Conservation (phyloP, 139 green algal species). For the Chlorella vulgaris region DNA sequence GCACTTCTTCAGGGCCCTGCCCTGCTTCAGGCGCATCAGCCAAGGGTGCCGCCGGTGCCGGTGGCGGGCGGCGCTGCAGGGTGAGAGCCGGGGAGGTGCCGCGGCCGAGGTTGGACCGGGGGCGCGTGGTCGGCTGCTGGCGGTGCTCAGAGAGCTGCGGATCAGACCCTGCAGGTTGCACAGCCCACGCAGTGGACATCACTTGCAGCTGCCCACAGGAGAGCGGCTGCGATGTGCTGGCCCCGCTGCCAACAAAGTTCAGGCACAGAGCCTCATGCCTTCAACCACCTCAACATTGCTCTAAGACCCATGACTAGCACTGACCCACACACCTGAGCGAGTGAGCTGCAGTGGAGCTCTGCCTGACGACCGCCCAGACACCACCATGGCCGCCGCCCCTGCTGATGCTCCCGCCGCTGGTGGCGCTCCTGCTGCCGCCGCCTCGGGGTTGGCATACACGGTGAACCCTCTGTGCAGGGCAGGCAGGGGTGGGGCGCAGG, state of each 20-base stretch:
- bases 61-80: background rate
- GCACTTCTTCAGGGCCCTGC: no score
- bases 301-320: background rate
- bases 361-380: background rate
- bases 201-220: no score
- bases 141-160: background rate
- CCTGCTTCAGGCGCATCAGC: background rate
- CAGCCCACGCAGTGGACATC: no score
- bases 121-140: background rate
- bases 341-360: background rate
- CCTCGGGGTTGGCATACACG: constrained; percentile 3
- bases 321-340: constrained; percentile 2
- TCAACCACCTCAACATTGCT: no score
- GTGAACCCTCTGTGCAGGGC: background rate
- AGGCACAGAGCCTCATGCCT: no score
- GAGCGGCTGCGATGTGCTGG: no score
- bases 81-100: background rate
- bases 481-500: background rate
- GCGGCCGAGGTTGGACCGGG: background rate
- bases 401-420: no score
- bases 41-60: background rate
- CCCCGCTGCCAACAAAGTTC: no score
- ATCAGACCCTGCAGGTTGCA: background rate
- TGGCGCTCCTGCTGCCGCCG: background rate
- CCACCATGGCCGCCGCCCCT: background rate